Evolutionary conservation across 768 basidiomycete species (phyloP), one percentile per base, ranked within the genome.

Genomic region (Trametes punicea): DNA sequence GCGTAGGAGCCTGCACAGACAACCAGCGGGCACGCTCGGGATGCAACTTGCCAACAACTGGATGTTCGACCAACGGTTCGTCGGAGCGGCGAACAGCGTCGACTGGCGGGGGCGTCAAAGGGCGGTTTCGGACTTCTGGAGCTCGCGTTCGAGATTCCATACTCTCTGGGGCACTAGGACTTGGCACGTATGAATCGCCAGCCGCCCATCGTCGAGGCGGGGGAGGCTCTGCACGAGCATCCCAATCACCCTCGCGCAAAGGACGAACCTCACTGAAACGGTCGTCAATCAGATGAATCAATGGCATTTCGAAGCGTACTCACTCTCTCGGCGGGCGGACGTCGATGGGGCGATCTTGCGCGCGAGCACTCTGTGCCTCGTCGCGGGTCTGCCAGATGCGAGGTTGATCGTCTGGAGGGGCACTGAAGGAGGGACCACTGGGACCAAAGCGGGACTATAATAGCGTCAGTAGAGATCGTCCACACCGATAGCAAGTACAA

Each of bases 371-470:
- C 45, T 56, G 50, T 9, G 62, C 59, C 30, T 67, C 63, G 39
- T 64, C 63, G 6, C 62, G 56, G 7, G 65, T 67, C 31, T 64
- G 50, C 65, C 65, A 67, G 38, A 64, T 51, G 6, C 65, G 63
- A 13, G 60, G 59, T 29, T 57, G 50, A 2, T 29, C 20, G 11
- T 40, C 39, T 1, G 47, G 29, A 2, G 52, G 40, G 3, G 11
- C 39, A 15, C 29, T 18, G 11, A 40, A 10, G 26, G 26, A 16
- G 26, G 41, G 10, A 25, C 42, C 44, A 13, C 59, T 45, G n/a
- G 53, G 58, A 5, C 55, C 62, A 46, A 62, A 60, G 4, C 63
- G 63, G 9, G 60, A 51, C 63, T 67, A 31, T n/a, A n/a, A n/a
- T n/a, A n/a, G n/a, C n/a, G n/a, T n/a, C n/a, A n/a, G n/a, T n/a